phyloP scores from a whole-genome alignment of 2,329 filamentous ascomycete species.

The Zymoseptoria pseudotritici region DNA sequence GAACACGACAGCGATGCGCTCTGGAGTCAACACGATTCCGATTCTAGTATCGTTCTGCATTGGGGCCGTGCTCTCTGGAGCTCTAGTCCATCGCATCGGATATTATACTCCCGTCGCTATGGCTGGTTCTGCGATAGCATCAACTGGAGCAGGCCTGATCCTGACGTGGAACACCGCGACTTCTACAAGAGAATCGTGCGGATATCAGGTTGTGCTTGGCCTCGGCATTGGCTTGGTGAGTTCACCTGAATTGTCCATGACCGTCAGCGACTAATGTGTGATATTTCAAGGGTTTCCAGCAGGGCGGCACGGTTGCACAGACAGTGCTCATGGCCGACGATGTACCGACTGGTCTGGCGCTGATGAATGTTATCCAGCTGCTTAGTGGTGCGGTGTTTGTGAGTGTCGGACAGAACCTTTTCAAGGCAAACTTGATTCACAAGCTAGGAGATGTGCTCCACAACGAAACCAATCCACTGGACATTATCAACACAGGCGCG shows the following conservation, averaged over 20 bases:
- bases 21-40: constrained; percentile 20
- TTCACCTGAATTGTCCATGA: too few species aligned
- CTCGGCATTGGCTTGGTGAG: constrained; percentile 37
- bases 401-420: constrained; percentile 58
- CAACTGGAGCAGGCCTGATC: constrained; percentile 22
- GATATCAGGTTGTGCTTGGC: constrained; percentile 46
- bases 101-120: constrained; percentile 20
- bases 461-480: constrained; percentile 29
- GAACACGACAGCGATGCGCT: constrained; percentile 14
- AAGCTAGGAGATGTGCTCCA: constrained; percentile 41
- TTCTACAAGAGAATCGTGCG: constrained; percentile 42
- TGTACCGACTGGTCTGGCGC: constrained; percentile 31
- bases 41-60: constrained; percentile 9
- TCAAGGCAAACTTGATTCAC: constrained; percentile 55
- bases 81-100: constrained; percentile 12
- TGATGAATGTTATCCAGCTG: constrained; percentile 50
- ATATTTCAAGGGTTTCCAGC: constrained; percentile 32
- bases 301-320: constrained; percentile 43
- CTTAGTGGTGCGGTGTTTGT: constrained; percentile 61
- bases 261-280: too few species aligned
- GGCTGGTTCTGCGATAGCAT: constrained; percentile 10
- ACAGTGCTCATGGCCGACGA: constrained; percentile 29
- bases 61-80: constrained; percentile 17
- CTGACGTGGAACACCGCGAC: constrained; percentile 34
- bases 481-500: constrained; percentile 38